A percentile compares a stretch with the other conserved stretches of the same genome.
phyloP scores from a whole-genome alignment of 2,329 filamentous ascomycete species.

The Fusarium anthophilum region DNA sequence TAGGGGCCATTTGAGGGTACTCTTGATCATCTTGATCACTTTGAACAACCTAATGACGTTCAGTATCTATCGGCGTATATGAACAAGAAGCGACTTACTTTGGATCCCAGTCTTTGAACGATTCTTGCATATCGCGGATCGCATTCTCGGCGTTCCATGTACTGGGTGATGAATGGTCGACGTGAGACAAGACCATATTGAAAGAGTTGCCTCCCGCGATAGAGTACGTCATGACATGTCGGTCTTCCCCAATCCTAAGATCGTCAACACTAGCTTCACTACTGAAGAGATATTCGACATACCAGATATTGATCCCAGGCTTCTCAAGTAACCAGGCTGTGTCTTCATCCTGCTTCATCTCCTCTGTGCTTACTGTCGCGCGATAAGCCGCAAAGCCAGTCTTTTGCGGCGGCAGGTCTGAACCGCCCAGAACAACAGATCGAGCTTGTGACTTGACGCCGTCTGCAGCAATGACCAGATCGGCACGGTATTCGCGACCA shows the following conservation, averaged over 20 bases:
- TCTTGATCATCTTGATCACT: background rate
- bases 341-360: background rate
- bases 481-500: background rate
- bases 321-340: background rate
- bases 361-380: background rate
- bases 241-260: background rate
- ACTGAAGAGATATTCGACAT: rapidly evolving
- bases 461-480: background rate
- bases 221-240: conserved; percentile 1
- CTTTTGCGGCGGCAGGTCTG: background rate
- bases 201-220: conserved; percentile 3
- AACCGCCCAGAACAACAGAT: background rate
- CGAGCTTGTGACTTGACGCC: conserved; percentile 1
- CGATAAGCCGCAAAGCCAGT: conserved; percentile 2
- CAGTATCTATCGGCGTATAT: rapidly evolving
- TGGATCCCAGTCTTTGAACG: background rate
- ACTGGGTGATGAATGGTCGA: background rate
- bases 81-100: background rate
- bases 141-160: background rate
- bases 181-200: conserved; percentile 1
- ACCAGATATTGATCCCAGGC: conserved; percentile 2
- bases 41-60: background rate
- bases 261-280: rapidly evolving
- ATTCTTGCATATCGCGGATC: background rate
- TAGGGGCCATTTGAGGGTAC: background rate